phyloP scores from a whole-genome alignment of 2,329 filamentous ascomycete species.

The Trichoderma sp. region DNA sequence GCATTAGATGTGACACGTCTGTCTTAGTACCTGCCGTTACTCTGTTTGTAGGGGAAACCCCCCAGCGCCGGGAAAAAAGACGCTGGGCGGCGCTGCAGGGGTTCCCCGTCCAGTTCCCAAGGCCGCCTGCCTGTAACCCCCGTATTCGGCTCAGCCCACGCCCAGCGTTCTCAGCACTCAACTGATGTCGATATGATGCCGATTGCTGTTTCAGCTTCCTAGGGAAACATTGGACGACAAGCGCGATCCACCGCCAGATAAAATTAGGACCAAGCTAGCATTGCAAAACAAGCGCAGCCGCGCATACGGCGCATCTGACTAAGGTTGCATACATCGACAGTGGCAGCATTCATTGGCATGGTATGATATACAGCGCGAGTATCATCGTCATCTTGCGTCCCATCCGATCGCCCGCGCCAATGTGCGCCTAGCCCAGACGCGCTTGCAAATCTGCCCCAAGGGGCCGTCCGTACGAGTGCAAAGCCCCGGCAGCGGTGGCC shows the following conservation, averaged over 20 bases:
- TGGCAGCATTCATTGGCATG: background rate
- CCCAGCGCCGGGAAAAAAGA: slow-evolving; percentile 8
- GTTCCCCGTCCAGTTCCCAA: slow-evolving; percentile 12
- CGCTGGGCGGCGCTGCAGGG: slow-evolving; percentile 5
- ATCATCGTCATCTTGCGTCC: slow-evolving; percentile 15
- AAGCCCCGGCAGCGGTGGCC: background rate
- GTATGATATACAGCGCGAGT: too few species aligned
- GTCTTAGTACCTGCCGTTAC: background rate
- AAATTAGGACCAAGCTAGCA: slow-evolving; percentile 2
- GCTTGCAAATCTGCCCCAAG: slow-evolving; percentile 18
- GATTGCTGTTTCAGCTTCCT: slow-evolving; percentile 2
- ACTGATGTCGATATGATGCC: background rate
- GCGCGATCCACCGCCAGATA: slow-evolving; percentile 1
- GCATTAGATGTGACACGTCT: background rate
- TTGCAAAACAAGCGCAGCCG: slow-evolving; percentile 13
- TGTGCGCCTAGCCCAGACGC: slow-evolving; percentile 21
- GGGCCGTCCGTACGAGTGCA: background rate
- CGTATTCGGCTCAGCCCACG: slow-evolving; percentile 5
- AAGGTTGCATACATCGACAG: too few species aligned
- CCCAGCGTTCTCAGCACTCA: background rate
- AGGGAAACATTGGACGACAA: background rate
- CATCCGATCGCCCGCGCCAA: slow-evolving; percentile 25
- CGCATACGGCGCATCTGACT: slow-evolving; percentile 5
- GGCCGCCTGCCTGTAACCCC: background rate
- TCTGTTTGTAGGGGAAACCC: background rate